These are phyloP conservation scores for Fusarium sulawesiense DNA, from an alignment of 2,329 filamentous ascomycete species.

Conservation along the genomic window DNA sequence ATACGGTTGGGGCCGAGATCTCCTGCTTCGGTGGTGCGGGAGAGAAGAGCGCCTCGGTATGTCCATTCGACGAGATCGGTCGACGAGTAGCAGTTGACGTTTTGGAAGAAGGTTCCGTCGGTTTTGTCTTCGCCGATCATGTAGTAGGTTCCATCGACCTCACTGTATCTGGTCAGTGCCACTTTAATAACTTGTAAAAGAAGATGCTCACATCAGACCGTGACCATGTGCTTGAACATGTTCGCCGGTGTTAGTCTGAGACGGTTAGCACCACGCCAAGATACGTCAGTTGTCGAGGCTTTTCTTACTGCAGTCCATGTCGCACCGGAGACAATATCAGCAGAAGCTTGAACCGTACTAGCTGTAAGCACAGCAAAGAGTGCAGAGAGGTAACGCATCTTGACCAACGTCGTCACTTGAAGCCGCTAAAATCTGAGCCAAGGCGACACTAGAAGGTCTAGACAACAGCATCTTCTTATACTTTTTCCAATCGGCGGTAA, in stretches of 20 bases:
- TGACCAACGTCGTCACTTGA: background rate
- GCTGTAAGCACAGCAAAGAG: slow-evolving; percentile 20
- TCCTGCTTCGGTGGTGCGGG: slow-evolving; percentile 55
- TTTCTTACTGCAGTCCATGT: slow-evolving; percentile 58
- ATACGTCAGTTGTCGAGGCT: accelerated
- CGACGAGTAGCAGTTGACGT: slow-evolving; percentile 75
- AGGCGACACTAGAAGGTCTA: background rate
- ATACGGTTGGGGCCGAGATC: slow-evolving; percentile 72
- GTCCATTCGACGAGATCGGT: slow-evolving; percentile 72
- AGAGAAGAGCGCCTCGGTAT: slow-evolving; percentile 69
- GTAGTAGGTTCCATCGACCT: slow-evolving; percentile 69
- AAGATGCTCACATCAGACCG: slow-evolving; percentile 63
- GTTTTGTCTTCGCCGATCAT: slow-evolving; percentile 78
- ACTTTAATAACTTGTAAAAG: accelerated
- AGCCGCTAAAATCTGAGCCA: background rate
- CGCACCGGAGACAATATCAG: slow-evolving; percentile 57
- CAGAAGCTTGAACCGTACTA: slow-evolving; percentile 12
- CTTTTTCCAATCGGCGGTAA: background rate
- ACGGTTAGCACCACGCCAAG: accelerated
- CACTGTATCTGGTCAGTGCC: slow-evolving; percentile 4
- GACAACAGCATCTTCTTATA: background rate
- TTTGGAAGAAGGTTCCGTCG: slow-evolving; percentile 69
- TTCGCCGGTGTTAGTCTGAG: slow-evolving; percentile 57
- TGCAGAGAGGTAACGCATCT: slow-evolving; percentile 8
- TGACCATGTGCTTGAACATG: slow-evolving; percentile 76